Conservation (phyloP, 192 early-diverging fungal species). For the Backusella tarrabulga region DNA sequence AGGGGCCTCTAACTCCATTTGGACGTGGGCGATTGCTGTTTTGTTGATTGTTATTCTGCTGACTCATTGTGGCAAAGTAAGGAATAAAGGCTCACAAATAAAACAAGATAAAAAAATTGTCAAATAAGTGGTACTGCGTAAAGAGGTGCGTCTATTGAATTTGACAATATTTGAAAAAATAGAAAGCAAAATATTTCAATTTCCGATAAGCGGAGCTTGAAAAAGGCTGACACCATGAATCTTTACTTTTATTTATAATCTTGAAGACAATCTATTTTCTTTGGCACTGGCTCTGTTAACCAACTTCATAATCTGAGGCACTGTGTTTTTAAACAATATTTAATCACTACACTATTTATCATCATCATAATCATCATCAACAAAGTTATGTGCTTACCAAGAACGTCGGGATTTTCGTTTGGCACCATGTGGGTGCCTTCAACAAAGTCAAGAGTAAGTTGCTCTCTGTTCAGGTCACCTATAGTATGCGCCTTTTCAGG, state of each 20-base stretch:
- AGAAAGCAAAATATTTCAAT: neutral
- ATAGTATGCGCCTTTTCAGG: conserved; percentile 17
- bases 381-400: conserved; percentile 28
- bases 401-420: conserved; percentile 38
- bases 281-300: neutral
- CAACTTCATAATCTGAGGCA: conserved; percentile 14
- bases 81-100: neutral
- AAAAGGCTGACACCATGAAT: neutral
- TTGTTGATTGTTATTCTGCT: neutral
- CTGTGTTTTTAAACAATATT: neutral
- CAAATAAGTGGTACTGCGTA: neutral
- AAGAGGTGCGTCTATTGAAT: neutral
- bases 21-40: neutral
- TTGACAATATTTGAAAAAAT: neutral
- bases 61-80: neutral
- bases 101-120: neutral
- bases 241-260: neutral
- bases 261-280: neutral
- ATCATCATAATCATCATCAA: no score
- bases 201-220: neutral
- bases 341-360: no score
- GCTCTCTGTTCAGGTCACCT: conserved; percentile 3
- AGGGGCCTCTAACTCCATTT: conserved; percentile 49
- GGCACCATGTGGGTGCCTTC: conserved; percentile 41
- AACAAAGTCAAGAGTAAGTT: conserved; percentile 18